A percentile compares a stretch with the other conserved stretches of the same genome.
Conservation (phyloP, 78 protist species). For the Dictyostelium firmibasis region DNA sequence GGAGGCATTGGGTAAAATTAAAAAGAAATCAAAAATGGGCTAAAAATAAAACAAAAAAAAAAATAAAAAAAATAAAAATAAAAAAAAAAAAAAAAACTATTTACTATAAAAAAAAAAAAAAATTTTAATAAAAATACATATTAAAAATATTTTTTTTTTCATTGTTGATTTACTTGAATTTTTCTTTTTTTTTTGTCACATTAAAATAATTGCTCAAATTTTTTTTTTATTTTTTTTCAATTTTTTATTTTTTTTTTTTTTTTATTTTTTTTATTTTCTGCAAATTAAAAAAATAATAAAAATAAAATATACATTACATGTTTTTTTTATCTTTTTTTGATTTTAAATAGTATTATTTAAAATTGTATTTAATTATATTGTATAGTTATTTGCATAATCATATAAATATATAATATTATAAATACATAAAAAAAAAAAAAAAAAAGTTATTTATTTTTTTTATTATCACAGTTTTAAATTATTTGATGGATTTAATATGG, state of each 20-base stretch:
- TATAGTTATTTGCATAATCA: neutral
- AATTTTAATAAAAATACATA: neutral
- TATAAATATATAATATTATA: neutral
- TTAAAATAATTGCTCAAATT: too few species aligned
- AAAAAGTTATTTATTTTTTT: neutral
- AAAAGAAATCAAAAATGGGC: constrained; percentile 50
- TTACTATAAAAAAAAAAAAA: neutral
- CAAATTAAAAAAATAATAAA: neutral
- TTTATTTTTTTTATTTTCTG: neutral
- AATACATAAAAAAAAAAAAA: neutral
- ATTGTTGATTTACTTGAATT: too few species aligned
- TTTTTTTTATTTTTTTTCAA: too few species aligned
- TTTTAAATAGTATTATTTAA: neutral
- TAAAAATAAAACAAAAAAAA: neutral
- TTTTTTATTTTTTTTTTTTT: neutral
- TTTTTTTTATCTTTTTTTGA: neutral
- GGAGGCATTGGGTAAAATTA: constrained; percentile 24
- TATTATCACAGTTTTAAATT: neutral
- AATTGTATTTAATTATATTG: neutral
- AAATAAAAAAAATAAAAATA: neutral
- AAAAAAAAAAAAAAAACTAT: neutral
- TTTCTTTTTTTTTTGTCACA: too few species aligned
- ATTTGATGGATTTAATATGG: constrained; percentile 56
- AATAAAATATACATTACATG: neutral
- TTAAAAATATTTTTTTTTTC: too few species aligned